Percentiles rank a stretch among this genome's conserved stretches.
Evolutionary conservation across 2,329 filamentous ascomycete species (phyloP).

Genomic region (Neoscytalidium dimidiatum): DNA sequence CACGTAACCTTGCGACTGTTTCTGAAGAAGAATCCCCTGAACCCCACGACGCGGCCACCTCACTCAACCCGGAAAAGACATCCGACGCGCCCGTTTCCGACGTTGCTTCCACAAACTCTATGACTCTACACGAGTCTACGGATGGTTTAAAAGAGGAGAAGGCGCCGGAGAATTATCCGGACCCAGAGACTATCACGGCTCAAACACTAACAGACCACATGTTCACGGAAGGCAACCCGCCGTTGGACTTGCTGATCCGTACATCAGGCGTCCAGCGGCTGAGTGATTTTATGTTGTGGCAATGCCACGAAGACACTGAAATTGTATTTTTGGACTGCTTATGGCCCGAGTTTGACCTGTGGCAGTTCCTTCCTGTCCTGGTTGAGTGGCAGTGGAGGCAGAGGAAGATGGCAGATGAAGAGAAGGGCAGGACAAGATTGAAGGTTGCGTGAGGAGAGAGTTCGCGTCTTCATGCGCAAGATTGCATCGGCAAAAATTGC

Average conservation of each 20-base stretch:
- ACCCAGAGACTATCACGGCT: constrained; percentile 83
- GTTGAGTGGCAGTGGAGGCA: constrained; percentile 80
- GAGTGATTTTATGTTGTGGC: constrained; percentile 99
- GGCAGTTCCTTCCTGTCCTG: constrained; percentile 88
- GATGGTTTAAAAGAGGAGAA: constrained; percentile 11
- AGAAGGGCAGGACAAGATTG: constrained; percentile 31
- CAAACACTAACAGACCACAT: constrained; percentile 83
- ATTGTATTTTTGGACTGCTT: constrained; percentile 89
- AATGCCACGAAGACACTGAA: constrained; percentile 89
- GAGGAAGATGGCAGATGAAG: constrained; percentile 44
- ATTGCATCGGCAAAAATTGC: neutral
- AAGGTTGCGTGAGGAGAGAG: constrained; percentile 13
- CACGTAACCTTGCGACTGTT: constrained; percentile 45
- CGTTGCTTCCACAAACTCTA: constrained; percentile 23
- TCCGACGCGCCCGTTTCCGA: constrained; percentile 27
- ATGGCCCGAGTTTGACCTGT: constrained; percentile 95
- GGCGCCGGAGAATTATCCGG: constrained; percentile 52
- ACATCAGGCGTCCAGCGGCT: constrained; percentile 91
- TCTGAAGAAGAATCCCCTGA: constrained; percentile 27
- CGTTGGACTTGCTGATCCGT: constrained; percentile 85
- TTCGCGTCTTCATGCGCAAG: neutral
- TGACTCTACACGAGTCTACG: constrained; percentile 15
- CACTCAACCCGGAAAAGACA: neutral
- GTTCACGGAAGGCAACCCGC: constrained; percentile 83
- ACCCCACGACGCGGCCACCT: neutral